Base-by-base conservation (phyloP, 2,329 filamentous ascomycete genomes). In the Colletotrichum tropicicola region DNA sequence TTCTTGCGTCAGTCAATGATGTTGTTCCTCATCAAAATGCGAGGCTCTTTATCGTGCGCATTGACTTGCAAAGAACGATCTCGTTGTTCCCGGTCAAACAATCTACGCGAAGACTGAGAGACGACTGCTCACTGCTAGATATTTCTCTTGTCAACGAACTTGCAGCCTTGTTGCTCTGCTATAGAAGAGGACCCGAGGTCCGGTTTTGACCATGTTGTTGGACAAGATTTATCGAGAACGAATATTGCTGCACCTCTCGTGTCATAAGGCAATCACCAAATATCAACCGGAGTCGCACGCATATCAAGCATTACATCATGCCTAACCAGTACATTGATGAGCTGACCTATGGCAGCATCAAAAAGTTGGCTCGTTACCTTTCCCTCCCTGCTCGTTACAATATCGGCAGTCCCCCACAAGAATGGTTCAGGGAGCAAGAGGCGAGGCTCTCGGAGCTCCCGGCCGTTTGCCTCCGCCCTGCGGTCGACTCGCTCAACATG, bases 351-450 rank as follows among this genome's bases (percentile, higher is more conserved):
- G n/a, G 25, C 12, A 70, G 73, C 8, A 70, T 82, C 41, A 56
- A 68, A 30, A 69, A 72, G 39, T 72, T 83, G 19, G 78, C 79
- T 1, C 63, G 66, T 4, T 53, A 82, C 6, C 75, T 83, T 15
- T 74, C 72, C 61, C 77, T 82, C 32, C 75, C 76, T 6, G 73
- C 74, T 2, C 70, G 74, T 43, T 73, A 57, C 25, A 48, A 76
- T 48, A 70, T 71, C 41, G 68, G 74, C 8, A 39, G 53, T 5
- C 78, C 78, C 6, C 74, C 78, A 5, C 56, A 67, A 27, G 65
- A 69, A 45, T 83, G 81, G 81, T 72, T 80, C 0, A 41, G 49
- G 3, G 68, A 72, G 3, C 81, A 83, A 59, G 69, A 75, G 41
- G 59, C 72, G 48, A 48, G 39, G 12, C 56, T 74, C 30, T 13